Evolutionary conservation across 108 stramenopile species (phyloP), one percentile per base, ranked within the genome.

Genomic region (Ochromonas danica): DNA sequence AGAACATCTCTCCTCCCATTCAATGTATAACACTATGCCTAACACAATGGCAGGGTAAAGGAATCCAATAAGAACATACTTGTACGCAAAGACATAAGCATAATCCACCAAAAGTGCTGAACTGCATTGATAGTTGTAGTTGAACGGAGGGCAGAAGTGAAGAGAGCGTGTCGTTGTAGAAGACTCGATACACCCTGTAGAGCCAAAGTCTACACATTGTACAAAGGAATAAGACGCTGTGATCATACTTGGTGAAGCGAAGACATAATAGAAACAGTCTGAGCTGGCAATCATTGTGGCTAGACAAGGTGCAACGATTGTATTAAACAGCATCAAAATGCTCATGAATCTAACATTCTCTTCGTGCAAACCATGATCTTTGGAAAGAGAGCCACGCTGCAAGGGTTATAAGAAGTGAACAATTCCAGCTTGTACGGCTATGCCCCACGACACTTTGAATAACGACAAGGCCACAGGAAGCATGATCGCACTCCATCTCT

Each of bases 71-170:
- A 36, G 3, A 31, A 6, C 6, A 6, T 14, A 36, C 63, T 14
- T 28, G 10, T 36, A 36, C 63, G 6, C 63, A 67, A 14, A 28
- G 63, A 28, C 10, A 33, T 3, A 10, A 28, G 31, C 27, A 67
- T 67, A 36, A 33, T 25, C 63, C 6, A 33, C 31, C 27, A 67
- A 67, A 33, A 67, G 33, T 3, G 72, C 6, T 14, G 72, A 75
- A 6, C 40, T 27, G 41, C 72, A 75, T 41, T 75, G 72, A 36
- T 75, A 75, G 35, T 42, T 75, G 72, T 75, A 75, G 10, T 17
- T 27, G 41, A 75, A 75, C 40, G 72, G 72, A 6, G 72, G 72
- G 31, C 63, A 67, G 31, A 10, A 67, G 31, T 3, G 10, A 28
- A 67, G 10, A 28, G 17, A 35, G 10, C 10, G 35, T 10, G 63